phyloP scores from a whole-genome alignment of 768 basidiomycete genomes.

The Lanmaoa pseudosensibilis region DNA sequence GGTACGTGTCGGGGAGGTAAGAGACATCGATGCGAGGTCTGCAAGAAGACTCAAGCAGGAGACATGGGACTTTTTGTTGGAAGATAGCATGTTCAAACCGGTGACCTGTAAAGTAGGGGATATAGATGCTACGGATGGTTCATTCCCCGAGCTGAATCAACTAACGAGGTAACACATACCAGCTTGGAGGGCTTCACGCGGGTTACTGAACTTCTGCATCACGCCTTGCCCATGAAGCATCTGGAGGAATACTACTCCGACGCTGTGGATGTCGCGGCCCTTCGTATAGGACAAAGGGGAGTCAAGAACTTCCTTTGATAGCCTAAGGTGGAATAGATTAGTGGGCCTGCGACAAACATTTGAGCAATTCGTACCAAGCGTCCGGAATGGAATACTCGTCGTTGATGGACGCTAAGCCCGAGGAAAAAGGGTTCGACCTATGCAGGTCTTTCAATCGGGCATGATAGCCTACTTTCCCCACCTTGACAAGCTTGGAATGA shows the following conservation, averaged over 20 bases:
- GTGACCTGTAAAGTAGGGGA: slow-evolving; percentile 52
- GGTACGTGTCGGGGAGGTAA: slow-evolving; percentile 23
- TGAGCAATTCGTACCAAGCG: slow-evolving; percentile 21
- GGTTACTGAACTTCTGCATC: slow-evolving; percentile 50
- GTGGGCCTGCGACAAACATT: background rate
- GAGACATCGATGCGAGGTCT: slow-evolving; percentile 49
- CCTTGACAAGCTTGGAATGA: slow-evolving; percentile 66
- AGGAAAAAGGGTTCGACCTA: slow-evolving; percentile 76
- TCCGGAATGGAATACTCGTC: slow-evolving; percentile 31
- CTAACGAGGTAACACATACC: slow-evolving; percentile 38
- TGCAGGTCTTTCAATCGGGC: slow-evolving; percentile 77
- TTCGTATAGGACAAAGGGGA: slow-evolving; percentile 77
- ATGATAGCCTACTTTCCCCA: slow-evolving; percentile 71
- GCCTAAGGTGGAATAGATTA: slow-evolving; percentile 41
- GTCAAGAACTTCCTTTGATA: slow-evolving; percentile 75
- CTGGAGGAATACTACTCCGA: slow-evolving; percentile 77
- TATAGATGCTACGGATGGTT: slow-evolving; percentile 45
- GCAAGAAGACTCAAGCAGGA: slow-evolving; percentile 59
- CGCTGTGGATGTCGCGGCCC: slow-evolving; percentile 78
- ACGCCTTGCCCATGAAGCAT: slow-evolving; percentile 84
- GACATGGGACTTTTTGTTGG: slow-evolving; percentile 53
- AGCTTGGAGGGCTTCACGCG: slow-evolving; percentile 55
- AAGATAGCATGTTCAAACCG: slow-evolving; percentile 59
- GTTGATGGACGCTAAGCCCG: slow-evolving; percentile 10
- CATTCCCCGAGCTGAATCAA: background rate